Base-by-base conservation (phyloP, 495 filamentous ascomycete species). In the Daldinia childiae region DNA sequence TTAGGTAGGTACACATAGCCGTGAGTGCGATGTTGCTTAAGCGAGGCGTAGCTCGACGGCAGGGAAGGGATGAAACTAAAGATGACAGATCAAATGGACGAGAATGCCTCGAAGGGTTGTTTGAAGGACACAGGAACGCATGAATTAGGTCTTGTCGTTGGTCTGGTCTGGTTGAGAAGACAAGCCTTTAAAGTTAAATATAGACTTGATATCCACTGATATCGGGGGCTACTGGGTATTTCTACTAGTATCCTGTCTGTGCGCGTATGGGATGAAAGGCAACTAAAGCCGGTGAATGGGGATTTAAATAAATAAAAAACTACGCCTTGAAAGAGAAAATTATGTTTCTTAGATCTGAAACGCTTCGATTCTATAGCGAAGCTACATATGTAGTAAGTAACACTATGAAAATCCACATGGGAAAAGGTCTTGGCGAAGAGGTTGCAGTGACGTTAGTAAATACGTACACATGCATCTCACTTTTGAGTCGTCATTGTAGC, bases 201-300 rank as follows among this genome's bases (percentile, higher is more conserved):
- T 72, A 72, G 64, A 72, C 32, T 26, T 64, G 29, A 64, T 39
- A 45, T 64, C 52, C 56, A 58, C 30, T 58, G 43, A 24, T 48
- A 48, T 48, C 9, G 24, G 50, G 50, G 50, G 5, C 14, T 1
- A 36, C 34, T 36, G 34, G 34, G 34, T 36, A 36, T 12, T 36
- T 36, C 11, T 36, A 36, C 32, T 36, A 14, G 34, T 36, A 15
- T 2, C 6, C 50, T 15, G 26, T 54, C 50, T 30, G 50, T 54
- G 50, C 50, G 15, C 27, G 5, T 55, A 55, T 43, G 8, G n/a
- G 4, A 21, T n/a, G 5, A 34, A 61, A 17, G 24, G 43, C 32
- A 52, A 43, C 15, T 27, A 26, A 48, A 54, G 27, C 30, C 30
- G 55, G 32, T 58, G 15, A 45, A 55, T 34, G 21, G 39, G 24